Base-by-base conservation (phyloP, 371 early-diverging fungal genomes). In the Mucor mucedo region DNA sequence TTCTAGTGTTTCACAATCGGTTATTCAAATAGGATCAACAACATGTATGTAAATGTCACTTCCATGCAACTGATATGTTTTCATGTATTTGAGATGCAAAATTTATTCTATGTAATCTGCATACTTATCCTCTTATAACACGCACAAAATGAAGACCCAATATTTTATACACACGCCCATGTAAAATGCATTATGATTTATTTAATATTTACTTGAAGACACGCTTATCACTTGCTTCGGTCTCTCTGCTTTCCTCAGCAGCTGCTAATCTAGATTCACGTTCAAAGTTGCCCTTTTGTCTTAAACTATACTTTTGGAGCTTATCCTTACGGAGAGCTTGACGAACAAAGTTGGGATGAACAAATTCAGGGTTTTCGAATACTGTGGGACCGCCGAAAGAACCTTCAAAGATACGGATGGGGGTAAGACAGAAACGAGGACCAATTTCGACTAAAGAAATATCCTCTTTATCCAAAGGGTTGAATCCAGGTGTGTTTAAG, bases 361-460 rank as follows among this genome's bases (percentile, higher is more conserved):
- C 83, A 68, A 91, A 98, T 55, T 91, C 87, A 16, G 91, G 87
- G 72, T 96, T 96, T 73, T 94, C 93, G 75, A 86, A 98, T 55
- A 96, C 84, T 44, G 95, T 93, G 32, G 90, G 83, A 0, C 99
- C 99, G 66, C 93, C 87, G 80, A 97, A 98, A 47, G 92, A 89
- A 30, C 97, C 97, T 60, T 93, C 96, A 77, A 98, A 97, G 67
- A 97, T 91, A 63, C 94, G 86, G 70, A 97, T 95, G 9, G 93
- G 84, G 65, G 91, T 91, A 70, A 98, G 81, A 61, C 93, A 93
- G 82, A 98, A 96, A 16, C 99, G 91, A 40, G 99, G 99, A n/a
- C 99, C 99, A 59, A 98, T 95, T 77, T 98, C 99, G 16, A 95
- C 91, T 41, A 98, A 77, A 3, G 91, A 85, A 21, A 92, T 85